A percentile compares a stretch with the other conserved stretches of the same genome.
Evolutionary conservation across 2,329 filamentous ascomycete species (phyloP).

Genomic region (Phyllosticta citrichinensis): DNA sequence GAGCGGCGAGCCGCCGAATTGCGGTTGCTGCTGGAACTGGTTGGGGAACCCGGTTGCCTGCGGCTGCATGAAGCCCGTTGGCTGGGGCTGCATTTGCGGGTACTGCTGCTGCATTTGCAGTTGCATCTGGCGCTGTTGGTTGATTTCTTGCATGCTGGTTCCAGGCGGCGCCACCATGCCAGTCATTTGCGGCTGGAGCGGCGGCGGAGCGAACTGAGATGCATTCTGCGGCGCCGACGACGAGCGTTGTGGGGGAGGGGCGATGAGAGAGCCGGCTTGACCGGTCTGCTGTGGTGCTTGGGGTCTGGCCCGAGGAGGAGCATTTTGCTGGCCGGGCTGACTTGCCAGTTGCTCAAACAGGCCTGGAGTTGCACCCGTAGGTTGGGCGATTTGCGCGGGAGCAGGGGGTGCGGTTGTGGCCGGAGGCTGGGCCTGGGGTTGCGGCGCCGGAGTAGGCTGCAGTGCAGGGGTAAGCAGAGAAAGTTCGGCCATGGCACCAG

Average conservation of each 20-base stretch:
- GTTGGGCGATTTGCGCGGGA: constrained; percentile 22
- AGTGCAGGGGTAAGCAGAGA: constrained; percentile 51
- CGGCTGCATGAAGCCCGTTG: constrained; percentile 32
- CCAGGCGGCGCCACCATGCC: constrained; percentile 64
- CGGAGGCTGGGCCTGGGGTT: constrained; percentile 29
- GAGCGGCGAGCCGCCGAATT: neutral
- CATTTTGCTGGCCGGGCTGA: constrained; percentile 24
- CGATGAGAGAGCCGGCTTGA: constrained; percentile 50
- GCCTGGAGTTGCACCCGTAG: constrained; percentile 16
- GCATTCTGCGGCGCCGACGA: constrained; percentile 75
- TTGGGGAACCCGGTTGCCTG: constrained; percentile 17
- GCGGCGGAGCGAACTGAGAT: constrained; percentile 58
- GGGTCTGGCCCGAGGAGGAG: constrained; percentile 55
- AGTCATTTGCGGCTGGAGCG: constrained; percentile 77
- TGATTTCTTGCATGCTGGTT: constrained; percentile 62
- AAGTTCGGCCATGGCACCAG: constrained; percentile 60
- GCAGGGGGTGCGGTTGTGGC: constrained; percentile 31
- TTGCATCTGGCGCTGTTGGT: constrained; percentile 31
- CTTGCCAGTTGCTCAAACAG: constrained; percentile 17
- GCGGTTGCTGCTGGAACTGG: constrained; percentile 16
- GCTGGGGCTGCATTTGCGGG: constrained; percentile 21
- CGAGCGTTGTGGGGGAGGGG: constrained; percentile 70
- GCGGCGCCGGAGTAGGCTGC: constrained; percentile 28
- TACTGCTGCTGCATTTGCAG: constrained; percentile 22
- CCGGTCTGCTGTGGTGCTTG: constrained; percentile 56